A percentile compares a stretch with the other conserved stretches of the same genome.
Conservation (phyloP, 2,329 filamentous ascomycete genomes). For the Aspergillus jensenii region DNA sequence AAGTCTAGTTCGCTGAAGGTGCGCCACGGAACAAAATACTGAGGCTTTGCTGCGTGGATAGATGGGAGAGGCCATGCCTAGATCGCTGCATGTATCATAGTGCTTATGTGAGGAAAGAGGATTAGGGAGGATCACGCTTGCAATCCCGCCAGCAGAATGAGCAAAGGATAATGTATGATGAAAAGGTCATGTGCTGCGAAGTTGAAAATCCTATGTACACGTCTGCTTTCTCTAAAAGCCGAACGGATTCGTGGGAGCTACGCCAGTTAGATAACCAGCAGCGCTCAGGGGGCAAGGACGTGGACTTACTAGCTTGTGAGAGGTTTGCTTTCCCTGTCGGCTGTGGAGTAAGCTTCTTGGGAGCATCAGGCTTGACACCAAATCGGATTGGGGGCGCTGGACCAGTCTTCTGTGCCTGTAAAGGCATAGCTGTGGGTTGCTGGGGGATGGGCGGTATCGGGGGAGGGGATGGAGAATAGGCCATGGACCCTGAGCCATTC, state of each 20-base stretch:
- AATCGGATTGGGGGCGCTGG: constrained; percentile 87
- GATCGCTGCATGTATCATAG: constrained; percentile 16
- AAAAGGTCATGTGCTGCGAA: constrained; percentile 24
- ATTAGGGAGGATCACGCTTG: constrained; percentile 13
- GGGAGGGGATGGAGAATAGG: constrained; percentile 51
- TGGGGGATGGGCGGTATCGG: constrained; percentile 59
- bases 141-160: constrained; percentile 18
- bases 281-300: neutral
- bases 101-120: constrained; percentile 2
- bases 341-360: constrained; percentile 79
- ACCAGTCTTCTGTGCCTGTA: constrained; percentile 77
- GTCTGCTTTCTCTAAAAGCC: constrained; percentile 54
- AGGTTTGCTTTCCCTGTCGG: constrained; percentile 91
- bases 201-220: constrained; percentile 29
- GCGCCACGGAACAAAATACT: constrained; percentile 13
- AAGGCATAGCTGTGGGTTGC: constrained; percentile 59
- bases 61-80: constrained; percentile 6
- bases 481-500: constrained; percentile 50
- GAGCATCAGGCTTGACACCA: constrained; percentile 67
- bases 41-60: constrained; percentile 9
- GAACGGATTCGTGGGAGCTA: constrained; percentile 70
- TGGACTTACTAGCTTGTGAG: constrained; percentile 86
- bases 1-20: constrained; percentile 23
- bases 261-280: neutral
- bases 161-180: constrained; percentile 21